A percentile compares a stretch with the other conserved stretches of the same genome.
Conservation (phyloP, 108 stramenopile species). For the Ochromonas danica region DNA sequence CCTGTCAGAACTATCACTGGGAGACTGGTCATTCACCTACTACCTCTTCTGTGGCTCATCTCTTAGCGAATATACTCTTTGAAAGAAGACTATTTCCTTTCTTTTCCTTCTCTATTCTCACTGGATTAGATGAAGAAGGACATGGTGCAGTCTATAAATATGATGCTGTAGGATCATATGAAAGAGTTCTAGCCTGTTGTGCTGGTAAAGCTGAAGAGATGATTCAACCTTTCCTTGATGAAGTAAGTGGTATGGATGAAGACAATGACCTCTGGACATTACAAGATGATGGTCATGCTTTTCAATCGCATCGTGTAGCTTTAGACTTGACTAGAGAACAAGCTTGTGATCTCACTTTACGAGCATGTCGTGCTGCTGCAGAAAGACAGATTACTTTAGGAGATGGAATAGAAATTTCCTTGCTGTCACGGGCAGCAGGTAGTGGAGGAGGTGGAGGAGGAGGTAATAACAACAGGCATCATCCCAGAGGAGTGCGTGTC, state of each 20-base stretch:
- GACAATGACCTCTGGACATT: too few relatives aligned
- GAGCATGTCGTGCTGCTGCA: not conserved
- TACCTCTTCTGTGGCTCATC: not conserved
- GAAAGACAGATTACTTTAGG: not conserved
- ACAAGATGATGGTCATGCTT: too few relatives aligned
- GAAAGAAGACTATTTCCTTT: not conserved
- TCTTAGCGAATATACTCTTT: not conserved
- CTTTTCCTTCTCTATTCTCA: not conserved
- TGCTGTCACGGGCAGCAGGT: too few relatives aligned
- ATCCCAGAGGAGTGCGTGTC: too few relatives aligned
- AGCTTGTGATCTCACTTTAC: not conserved
- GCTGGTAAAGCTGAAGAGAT: not conserved
- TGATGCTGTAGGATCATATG: constrained; percentile 22
- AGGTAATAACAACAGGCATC: too few relatives aligned
- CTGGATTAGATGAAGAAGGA: not conserved
- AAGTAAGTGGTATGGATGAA: too few relatives aligned
- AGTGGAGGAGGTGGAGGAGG: too few relatives aligned
- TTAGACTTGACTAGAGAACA: not conserved
- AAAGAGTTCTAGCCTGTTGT: not conserved
- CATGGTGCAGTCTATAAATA: not conserved
- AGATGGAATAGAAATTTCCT: not conserved
- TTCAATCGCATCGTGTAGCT: too few relatives aligned
- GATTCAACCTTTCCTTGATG: constrained; percentile 16
- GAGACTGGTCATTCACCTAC: not conserved
- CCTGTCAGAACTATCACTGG: not conserved